Evolutionary conservation across 1,284 basidiomycete species (phyloP).

Genomic region (Boletus smithii): DNA sequence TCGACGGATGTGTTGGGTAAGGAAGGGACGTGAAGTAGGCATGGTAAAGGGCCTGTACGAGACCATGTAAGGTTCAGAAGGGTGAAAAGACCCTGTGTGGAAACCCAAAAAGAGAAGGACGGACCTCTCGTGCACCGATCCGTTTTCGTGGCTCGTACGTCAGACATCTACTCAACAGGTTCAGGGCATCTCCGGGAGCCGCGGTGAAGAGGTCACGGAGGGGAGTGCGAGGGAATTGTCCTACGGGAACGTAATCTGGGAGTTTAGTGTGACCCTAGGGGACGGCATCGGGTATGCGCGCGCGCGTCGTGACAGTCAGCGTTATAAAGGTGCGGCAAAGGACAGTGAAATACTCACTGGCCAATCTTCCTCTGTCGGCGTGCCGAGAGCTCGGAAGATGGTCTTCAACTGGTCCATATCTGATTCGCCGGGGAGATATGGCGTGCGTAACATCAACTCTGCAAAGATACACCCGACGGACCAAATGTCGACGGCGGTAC

Average conservation of each 20-base stretch:
- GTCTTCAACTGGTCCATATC: slow-evolving; percentile 97
- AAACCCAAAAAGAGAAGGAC: too few species aligned
- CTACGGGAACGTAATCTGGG: slow-evolving; percentile 84
- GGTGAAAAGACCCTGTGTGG: too few species aligned
- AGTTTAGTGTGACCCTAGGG: slow-evolving; percentile 80
- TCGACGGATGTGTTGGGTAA: slow-evolving; percentile 76
- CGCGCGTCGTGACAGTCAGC: neutral
- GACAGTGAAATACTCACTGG: too few species aligned
- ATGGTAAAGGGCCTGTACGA: slow-evolving; percentile 63
- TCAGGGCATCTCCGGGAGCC: slow-evolving; percentile 83
- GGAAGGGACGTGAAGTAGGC: slow-evolving; percentile 78
- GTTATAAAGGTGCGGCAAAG: too few species aligned
- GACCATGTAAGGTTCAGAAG: too few species aligned
- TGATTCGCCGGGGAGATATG: slow-evolving; percentile 89
- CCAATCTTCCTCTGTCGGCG: slow-evolving; percentile 96
- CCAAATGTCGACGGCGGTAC: slow-evolving; percentile 90
- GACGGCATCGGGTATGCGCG: neutral
- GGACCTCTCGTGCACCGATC: slow-evolving; percentile 75
- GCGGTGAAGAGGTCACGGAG: slow-evolving; percentile 88
- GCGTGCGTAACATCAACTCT: slow-evolving; percentile 91
- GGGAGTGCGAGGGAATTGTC: slow-evolving; percentile 79
- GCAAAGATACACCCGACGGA: slow-evolving; percentile 95
- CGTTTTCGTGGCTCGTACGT: slow-evolving; percentile 85
- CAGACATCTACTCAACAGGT: slow-evolving; percentile 78
- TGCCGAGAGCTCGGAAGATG: slow-evolving; percentile 91